Conservation (phyloP, 2,329 filamentous ascomycete species). For the Trichoderma atrobrunneum region DNA sequence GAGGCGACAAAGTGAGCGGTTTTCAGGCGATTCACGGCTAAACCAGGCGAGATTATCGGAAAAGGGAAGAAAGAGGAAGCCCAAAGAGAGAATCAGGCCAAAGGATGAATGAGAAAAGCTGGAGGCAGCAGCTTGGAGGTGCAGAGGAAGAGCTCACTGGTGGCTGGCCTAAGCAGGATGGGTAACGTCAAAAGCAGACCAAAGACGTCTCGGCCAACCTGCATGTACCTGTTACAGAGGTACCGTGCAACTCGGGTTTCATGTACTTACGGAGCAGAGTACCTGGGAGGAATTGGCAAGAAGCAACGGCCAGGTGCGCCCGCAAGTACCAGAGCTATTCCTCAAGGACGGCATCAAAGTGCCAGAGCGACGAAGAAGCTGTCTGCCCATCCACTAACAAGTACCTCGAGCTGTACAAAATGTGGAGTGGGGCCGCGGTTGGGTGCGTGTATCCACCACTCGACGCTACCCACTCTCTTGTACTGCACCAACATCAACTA, state of each 20-base stretch:
- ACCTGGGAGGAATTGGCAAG: not conserved
- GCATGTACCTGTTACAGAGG: not conserved
- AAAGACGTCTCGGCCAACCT: not conserved
- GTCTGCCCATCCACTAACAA: not conserved
- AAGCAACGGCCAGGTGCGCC: not conserved
- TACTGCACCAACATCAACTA: not conserved
- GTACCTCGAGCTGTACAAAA: not conserved
- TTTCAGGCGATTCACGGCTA: not conserved
- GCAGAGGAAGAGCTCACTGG: not conserved
- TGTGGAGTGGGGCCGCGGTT: constrained; percentile 4
- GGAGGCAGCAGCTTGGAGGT: not conserved
- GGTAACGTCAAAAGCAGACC: not conserved
- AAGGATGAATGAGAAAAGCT: not conserved
- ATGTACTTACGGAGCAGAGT: not conserved
- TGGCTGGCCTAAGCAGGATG: not conserved
- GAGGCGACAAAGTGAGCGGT: not conserved
- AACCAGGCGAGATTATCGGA: not conserved
- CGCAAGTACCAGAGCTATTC: not conserved
- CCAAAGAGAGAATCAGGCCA: not conserved
- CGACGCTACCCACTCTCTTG: not conserved
- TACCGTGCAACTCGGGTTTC: not conserved
- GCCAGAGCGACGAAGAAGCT: not conserved
- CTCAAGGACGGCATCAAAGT: not conserved
- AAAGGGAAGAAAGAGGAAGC: not conserved
- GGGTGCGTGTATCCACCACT: constrained; percentile 3